A percentile compares a stretch with the other conserved stretches of the same genome.
These are phyloP conservation scores for Erucastrum elatum DNA, from an alignment of 345 rosid species.

Conservation along the genomic window DNA sequence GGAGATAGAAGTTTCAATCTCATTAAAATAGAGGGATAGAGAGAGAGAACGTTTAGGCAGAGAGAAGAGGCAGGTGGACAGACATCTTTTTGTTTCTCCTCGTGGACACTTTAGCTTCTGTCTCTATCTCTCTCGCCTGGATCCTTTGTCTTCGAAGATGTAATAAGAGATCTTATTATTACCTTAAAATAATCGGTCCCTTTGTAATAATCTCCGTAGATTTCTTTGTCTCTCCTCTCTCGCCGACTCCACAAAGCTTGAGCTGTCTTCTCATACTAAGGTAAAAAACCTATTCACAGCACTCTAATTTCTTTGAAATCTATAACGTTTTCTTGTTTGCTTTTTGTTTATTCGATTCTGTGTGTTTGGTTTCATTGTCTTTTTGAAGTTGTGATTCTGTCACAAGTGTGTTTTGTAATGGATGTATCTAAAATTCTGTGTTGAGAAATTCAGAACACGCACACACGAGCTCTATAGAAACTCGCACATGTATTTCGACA, in stretches of 20 bases:
- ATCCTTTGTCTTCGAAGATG: constrained; percentile 18
- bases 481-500: neutral
- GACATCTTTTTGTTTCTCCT: neutral
- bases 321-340: neutral
- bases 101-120: constrained; percentile 19
- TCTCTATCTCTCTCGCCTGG: constrained; percentile 11
- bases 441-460: neutral
- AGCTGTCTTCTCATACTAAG: neutral
- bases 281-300: neutral
- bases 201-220: constrained; percentile 9
- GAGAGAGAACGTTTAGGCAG: neutral
- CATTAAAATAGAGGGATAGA: neutral
- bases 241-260: neutral
- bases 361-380: neutral
- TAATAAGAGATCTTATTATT: constrained; percentile 1
- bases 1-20: constrained; percentile 9
- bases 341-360: neutral
- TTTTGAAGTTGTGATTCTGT: neutral
- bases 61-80: constrained; percentile 30
- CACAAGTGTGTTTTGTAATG: constrained; percentile 4
- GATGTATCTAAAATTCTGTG: neutral
- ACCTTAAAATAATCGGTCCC: neutral
- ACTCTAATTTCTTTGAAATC: neutral
- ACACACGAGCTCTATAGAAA: neutral
- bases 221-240: constrained; percentile 22